Base-by-base conservation (phyloP, 768 basidiomycete genomes). In the Kwoniella shandongensis region DNA sequence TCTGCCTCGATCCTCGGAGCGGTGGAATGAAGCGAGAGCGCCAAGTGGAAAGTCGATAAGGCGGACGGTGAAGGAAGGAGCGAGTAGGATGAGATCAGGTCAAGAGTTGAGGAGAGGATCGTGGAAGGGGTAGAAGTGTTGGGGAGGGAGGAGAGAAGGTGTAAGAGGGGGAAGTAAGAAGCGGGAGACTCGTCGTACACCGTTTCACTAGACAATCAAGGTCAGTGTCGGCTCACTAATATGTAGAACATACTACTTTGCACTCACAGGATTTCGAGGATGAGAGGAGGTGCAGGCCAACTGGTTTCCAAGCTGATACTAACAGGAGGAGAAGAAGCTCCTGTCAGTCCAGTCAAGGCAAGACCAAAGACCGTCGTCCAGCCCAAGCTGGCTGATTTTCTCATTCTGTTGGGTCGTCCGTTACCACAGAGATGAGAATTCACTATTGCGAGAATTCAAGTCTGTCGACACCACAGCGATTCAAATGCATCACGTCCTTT, bases 1-100 rank as follows among this genome's bases (percentile, higher is more conserved):
- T 86, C 88, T 0, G 92, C 91, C 57, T 90, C 85, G 25, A 97
- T 82, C 67, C 85, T 86, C 0, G 93, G 91, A 0, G 84, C 84
- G 6, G 86, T 82, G 2, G 86, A 83, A 63, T 93, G 89, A 51
- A 93, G 79, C 0, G 85, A 87, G 23, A 97, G 81, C 44, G 84
- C 84, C 75, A 87, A 82, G 61, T 89, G 81, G 12, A 91, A 82
- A 1, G 83, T 79, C 25, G 82, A 81, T 13, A 84, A 66, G 0
- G 82, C 76, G 3, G 82, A 83, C 0, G 81, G 78, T 23, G 81
- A 80, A 1, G 79, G 74, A 3, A 88, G 73, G 35, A 82, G 77
- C 0, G 82, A 82, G 36, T 69, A 61, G 3, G 65, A 47, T 7
- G 41, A 41, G 23, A 69, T 61, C 4, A 70, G 40, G 36, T 69